Evolutionary conservation across 1,284 basidiomycete genomes (phyloP), one percentile per base, ranked within the genome.

Genomic region (Cutaneotrichosporon cavernicola): DNA sequence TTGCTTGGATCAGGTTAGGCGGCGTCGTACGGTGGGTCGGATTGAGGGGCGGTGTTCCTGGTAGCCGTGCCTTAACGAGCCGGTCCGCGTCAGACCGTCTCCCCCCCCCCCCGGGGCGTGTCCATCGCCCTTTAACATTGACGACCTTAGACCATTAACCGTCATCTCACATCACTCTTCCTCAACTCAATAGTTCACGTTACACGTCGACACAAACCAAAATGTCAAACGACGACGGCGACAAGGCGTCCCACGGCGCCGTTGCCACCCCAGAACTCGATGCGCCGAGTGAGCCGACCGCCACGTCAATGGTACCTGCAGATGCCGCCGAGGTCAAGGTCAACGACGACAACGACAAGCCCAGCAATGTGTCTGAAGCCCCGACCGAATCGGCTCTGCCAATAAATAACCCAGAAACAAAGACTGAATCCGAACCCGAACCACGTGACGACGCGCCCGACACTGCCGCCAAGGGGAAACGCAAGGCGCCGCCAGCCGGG

Each of bases 141-240:
- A 26, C 26, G 26, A 26, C 26, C 38, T 40, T 40, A n/a, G 38
- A 40, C 38, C 36, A 16, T 26, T 40, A 16, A 13, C 38, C 38
- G 38, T 46, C 43, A 46, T 46, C 43, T 18, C 43, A n/a, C 43
- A n/a, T n/a, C 2, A 7, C 43, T n/a, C 43, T 4, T 18, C n/a
- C 13, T 46, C 43, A 46, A 46, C 53, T 53, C 14, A 6, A 26
- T n/a, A 32, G 7, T 22, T 22, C 10, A 7, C 53, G 21, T 30
- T 56, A 56, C 55, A 56, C 55, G 55, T 56, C 55, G 55, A 56
- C 55, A 22, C 55, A 4, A 13, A n/a, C 34, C 8, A 56, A 13
- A 11, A 56, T 56, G 55, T 43, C 55, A 8, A 56, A 22, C 26
- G 58, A 63, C 53, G 52, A 60, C 38, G 51, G 30, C 51, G 57